Percentiles rank a stretch among this genome's conserved stretches.
Evolutionary conservation across 2,329 filamentous ascomycete genomes (phyloP).

Genomic region (Fusarium sp.): DNA sequence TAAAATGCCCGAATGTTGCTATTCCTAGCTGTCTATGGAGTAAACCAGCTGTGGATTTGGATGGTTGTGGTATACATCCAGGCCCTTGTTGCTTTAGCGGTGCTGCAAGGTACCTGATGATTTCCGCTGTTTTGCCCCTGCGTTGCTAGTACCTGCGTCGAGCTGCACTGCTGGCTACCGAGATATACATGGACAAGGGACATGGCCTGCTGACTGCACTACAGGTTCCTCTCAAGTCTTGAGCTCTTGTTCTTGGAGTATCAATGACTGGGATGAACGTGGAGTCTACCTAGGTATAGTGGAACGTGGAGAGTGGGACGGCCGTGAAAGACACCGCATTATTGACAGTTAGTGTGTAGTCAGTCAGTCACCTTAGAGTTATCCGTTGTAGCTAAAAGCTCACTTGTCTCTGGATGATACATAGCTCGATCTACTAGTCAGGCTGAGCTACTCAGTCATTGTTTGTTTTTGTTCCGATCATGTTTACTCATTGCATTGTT

Average conservation of each 20-base stretch:
- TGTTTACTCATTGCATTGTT: not conserved
- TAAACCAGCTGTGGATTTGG: not conserved
- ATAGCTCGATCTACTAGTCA: not conserved
- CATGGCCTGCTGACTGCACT: constrained; percentile 28
- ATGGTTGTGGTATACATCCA: constrained; percentile 1
- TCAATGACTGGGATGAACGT: constrained; percentile 31
- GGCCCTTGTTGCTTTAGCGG: constrained; percentile 13
- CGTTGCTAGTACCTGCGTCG: constrained; percentile 32
- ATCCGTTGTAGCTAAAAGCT: constrained; percentile 3
- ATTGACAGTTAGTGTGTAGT: too few relatives aligned
- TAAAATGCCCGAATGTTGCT: constrained; percentile 9
- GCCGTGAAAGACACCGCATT: constrained; percentile 25
- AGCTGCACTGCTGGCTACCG: constrained; percentile 8
- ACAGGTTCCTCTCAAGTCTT: constrained; percentile 1
- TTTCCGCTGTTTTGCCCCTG: constrained; percentile 32
- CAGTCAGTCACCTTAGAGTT: too few relatives aligned
- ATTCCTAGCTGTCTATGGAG: constrained; percentile 3
- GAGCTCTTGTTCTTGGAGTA: constrained; percentile 1
- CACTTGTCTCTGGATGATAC: not conserved
- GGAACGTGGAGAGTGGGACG: constrained; percentile 38
- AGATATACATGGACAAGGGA: constrained; percentile 9
- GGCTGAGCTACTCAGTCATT: not conserved
- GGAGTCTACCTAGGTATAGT: constrained; percentile 38
- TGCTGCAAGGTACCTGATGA: constrained; percentile 36
- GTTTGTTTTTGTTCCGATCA: constrained; percentile 4